Percentiles rank a stretch among this genome's conserved stretches.
These are phyloP conservation scores for Zoysia matrella DNA, from an alignment of 202 grass and related monocot species.

Conservation along the genomic window DNA sequence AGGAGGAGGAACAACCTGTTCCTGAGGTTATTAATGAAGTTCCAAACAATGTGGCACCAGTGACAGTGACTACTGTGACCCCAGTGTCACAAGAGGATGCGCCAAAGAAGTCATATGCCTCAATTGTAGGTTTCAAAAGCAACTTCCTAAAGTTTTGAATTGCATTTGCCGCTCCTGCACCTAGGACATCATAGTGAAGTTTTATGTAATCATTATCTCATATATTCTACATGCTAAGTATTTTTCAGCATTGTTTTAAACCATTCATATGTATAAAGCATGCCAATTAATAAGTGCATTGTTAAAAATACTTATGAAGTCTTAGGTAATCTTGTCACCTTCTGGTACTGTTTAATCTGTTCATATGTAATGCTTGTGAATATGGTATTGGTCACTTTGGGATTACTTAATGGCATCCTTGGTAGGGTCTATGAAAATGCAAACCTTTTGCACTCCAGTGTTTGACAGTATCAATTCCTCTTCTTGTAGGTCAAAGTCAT, in stretches of 20 bases:
- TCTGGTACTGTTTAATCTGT: not conserved
- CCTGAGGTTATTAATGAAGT: too few relatives aligned
- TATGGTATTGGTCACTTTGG: not conserved
- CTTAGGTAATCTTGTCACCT: not conserved
- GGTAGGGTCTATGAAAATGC: not conserved
- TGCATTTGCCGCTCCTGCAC: slow-evolving; percentile 21
- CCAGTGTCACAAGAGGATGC: too few relatives aligned
- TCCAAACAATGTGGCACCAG: too few relatives aligned
- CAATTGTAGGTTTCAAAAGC: too few relatives aligned
- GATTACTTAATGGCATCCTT: slow-evolving; percentile 6
- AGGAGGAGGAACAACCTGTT: too few relatives aligned
- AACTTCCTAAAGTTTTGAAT: not conserved
- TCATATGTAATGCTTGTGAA: slow-evolving; percentile 8
- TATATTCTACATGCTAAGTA: not conserved
- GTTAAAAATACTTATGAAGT: not conserved
- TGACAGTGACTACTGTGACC: too few relatives aligned
- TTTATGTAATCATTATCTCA: not conserved
- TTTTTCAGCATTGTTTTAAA: not conserved
- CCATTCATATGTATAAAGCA: not conserved
- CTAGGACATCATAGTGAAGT: not conserved
- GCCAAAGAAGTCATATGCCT: too few relatives aligned
- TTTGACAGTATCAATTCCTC: not conserved
- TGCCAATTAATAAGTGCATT: not conserved
- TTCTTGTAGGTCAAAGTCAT: slow-evolving; percentile 69
- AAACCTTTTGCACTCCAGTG: not conserved